Evolutionary conservation across 345 rosid species (phyloP), one percentile per base, ranked within the genome.

Genomic region (Populus nigra): DNA sequence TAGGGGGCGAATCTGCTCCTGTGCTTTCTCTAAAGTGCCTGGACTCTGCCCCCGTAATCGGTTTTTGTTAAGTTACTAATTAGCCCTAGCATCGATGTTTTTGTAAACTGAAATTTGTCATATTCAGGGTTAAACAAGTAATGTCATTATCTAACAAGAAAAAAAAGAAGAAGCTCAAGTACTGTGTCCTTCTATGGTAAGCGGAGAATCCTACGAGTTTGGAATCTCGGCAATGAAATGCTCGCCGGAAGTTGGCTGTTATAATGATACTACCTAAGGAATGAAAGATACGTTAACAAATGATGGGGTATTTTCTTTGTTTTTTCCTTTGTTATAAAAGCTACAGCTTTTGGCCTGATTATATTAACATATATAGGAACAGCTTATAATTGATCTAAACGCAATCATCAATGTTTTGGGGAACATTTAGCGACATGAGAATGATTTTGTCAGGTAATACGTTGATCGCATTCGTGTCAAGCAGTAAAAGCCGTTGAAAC

Each of bases 121-220:
- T 23, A 8, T 6, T 5, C 35, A 57, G 36, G 78, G 74, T 29
- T 1, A 41, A 29, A 72, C 10, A 9, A 22, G 65, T 55, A 53
- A 5, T 53, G 36, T 22, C 27, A 29, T 17, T 33, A n/a, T 1
- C 22, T 13, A 5, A 25, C n/a, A 18, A 35, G 13, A 68, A 18
- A 22, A 68, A 7, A 9, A 20, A 3, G 38, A 36, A 0, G 7
- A 1, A 68, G n/a, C 57, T 35, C 1, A 8, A 36, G 20, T 12
- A 3, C 8, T 13, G 22, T 66, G 81, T 71, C 62, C 73, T 76
- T 73, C 72, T 33, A 57, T 76, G 50, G 9, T 47, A 2, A 3
- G 63, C 88, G 87, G 79, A 65, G 83, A 79, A 80, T 78, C 71
- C 88, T 49, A 80, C 18, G 31, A 25, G 8, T 49, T 8, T 25